These are phyloP conservation scores for Patellifolia procumbens DNA, from an alignment of 179 eudicot species.

Conservation along the genomic window DNA sequence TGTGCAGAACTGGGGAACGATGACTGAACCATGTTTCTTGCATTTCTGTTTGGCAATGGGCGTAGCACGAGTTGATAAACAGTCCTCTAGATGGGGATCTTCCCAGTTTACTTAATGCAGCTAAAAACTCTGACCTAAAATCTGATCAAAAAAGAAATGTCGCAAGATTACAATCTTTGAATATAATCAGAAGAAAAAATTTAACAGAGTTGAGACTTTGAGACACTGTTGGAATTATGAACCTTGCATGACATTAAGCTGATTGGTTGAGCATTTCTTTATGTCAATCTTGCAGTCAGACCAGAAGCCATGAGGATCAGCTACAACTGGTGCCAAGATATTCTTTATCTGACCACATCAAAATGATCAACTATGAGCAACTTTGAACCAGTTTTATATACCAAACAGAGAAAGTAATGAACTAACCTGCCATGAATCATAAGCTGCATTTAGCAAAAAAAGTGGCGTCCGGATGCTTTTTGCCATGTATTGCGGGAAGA, in stretches of 20 bases:
- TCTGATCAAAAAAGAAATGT: slow-evolving; percentile 34
- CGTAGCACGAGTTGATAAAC: slow-evolving; percentile 83
- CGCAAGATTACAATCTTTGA: background rate
- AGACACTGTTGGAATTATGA: background rate
- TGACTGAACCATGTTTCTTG: slow-evolving; percentile 77
- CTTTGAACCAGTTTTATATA: too few species aligned
- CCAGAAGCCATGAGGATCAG: slow-evolving; percentile 81
- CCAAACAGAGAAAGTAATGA: slow-evolving; percentile 20
- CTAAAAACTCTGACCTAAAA: slow-evolving; percentile 64
- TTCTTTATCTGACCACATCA: slow-evolving; percentile 58
- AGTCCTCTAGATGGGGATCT: slow-evolving; percentile 58
- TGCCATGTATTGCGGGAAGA: slow-evolving; percentile 76
- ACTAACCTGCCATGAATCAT: slow-evolving; percentile 97
- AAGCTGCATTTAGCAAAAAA: slow-evolving; percentile 82
- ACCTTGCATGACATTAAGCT: slow-evolving; percentile 81
- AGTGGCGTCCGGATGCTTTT: slow-evolving; percentile 61
- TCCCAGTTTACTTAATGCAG: slow-evolving; percentile 45
- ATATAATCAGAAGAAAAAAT: background rate
- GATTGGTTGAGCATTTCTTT: slow-evolving; percentile 62
- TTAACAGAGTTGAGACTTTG: background rate
- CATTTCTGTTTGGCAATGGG: slow-evolving; percentile 81
- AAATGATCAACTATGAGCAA: background rate
- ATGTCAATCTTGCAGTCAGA: slow-evolving; percentile 69
- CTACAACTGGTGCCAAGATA: slow-evolving; percentile 73
- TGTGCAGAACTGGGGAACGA: slow-evolving; percentile 55